Conservation (phyloP, 805 yeast species). For the Grigorovia transvaalensis region DNA sequence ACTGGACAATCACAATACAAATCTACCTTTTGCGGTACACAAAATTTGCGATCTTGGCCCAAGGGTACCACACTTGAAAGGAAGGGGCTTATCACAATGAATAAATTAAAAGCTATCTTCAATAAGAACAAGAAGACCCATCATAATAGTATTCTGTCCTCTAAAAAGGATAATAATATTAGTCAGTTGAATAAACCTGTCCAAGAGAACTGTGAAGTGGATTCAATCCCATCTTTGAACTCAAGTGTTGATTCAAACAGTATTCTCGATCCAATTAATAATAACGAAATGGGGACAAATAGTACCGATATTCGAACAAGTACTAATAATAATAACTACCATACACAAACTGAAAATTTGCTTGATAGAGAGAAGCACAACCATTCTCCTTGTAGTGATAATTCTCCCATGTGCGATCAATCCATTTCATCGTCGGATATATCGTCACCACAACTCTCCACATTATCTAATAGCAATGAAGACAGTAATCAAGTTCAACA, state of each 20-base stretch:
- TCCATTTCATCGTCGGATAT: not conserved
- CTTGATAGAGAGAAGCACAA: no score
- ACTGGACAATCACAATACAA: no score
- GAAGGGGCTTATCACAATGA: conserved; percentile 3
- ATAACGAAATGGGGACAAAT: no score
- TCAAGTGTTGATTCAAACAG: not conserved
- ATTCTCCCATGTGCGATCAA: not conserved
- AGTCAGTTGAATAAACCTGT: no score
- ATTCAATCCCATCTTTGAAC: not conserved
- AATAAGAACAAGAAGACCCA: conserved; percentile 4
- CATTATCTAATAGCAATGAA: conserved; percentile 6
- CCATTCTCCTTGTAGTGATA: not conserved
- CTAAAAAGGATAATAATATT: not conserved
- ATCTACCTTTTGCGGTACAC: no score
- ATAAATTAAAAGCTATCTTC: conserved; percentile 9
- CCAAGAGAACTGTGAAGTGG: not conserved
- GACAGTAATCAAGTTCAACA: conserved; percentile 1
- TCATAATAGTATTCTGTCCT: not conserved
- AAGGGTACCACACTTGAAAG: not conserved
- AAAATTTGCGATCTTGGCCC: no score
- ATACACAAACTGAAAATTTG: no score
- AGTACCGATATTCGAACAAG: no score
- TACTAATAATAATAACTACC: no score
- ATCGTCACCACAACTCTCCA: not conserved
- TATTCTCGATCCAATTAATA: not conserved